These are phyloP conservation scores for Herpetospermum pedunculosum DNA, from an alignment of 306 rosid genomes.

Conservation along the genomic window DNA sequence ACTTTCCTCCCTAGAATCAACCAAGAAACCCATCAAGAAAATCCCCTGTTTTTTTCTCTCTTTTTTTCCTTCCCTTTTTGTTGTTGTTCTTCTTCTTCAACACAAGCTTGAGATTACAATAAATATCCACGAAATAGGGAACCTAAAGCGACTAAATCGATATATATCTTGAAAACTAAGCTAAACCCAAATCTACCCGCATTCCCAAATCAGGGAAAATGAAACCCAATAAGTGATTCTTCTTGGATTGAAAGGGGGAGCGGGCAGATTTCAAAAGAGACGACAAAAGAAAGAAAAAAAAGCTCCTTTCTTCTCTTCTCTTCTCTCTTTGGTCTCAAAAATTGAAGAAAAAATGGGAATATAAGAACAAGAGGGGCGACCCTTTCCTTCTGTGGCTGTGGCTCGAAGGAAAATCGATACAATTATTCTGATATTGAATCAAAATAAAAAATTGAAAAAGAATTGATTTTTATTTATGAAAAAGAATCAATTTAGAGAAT, in stretches of 20 bases:
- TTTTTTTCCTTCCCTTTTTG: neutral
- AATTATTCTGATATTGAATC: neutral
- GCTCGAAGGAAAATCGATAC: neutral
- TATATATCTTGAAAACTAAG: neutral
- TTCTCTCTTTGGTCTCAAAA: neutral
- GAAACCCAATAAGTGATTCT: neutral
- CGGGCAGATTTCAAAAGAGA: slow-evolving; percentile 15
- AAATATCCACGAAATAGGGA: neutral
- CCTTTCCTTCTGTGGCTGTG: neutral
- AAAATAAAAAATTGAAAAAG: neutral
- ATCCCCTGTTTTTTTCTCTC: neutral
- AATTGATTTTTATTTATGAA: too few species aligned
- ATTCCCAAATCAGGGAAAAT: slow-evolving; percentile 6
- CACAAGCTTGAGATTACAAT: neutral
- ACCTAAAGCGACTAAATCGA: neutral
- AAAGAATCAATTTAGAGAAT: neutral
- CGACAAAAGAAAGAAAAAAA: neutral
- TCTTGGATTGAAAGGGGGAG: neutral
- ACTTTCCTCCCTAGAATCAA: slow-evolving; percentile 27
- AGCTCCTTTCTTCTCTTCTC: neutral
- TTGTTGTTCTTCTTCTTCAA: neutral
- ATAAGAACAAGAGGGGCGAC: neutral
- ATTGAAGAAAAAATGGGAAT: neutral
- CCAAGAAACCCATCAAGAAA: slow-evolving; percentile 42
- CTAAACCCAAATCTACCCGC: slow-evolving; percentile 6